Evolutionary conservation across 2,329 filamentous ascomycete genomes (phyloP).

Genomic region (Aspergillus ochraceus): DNA sequence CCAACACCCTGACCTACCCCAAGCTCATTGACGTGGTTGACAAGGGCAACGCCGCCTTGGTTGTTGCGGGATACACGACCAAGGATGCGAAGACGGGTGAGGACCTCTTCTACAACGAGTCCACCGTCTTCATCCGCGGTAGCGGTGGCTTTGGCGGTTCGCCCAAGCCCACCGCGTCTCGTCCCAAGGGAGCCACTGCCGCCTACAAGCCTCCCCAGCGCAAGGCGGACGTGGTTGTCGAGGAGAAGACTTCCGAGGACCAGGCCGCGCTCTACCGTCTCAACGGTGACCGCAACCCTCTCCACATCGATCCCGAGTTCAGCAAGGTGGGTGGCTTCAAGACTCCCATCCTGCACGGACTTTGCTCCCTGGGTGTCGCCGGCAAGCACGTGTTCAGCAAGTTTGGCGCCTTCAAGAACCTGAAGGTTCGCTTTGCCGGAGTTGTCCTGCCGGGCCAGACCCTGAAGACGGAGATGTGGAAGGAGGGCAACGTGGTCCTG

Average conservation of each 20-base stretch:
- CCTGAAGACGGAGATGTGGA: constrained; percentile 94
- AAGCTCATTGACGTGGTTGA: constrained; percentile 92
- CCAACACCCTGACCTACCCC: constrained; percentile 71
- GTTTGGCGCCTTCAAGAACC: constrained; percentile 81
- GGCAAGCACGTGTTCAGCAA: constrained; percentile 86
- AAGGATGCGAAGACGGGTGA: constrained; percentile 82
- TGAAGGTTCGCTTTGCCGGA: constrained; percentile 89
- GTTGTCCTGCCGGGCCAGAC: constrained; percentile 84
- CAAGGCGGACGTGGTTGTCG: constrained; percentile 75
- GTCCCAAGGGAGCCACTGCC: constrained; percentile 78
- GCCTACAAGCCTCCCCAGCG: constrained; percentile 76
- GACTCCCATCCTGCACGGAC: constrained; percentile 90
- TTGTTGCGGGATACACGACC: constrained; percentile 78
- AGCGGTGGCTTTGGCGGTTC: constrained; percentile 86
- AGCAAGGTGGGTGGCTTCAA: constrained; percentile 95
- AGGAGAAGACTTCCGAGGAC: constrained; percentile 83
- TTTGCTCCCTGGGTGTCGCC: constrained; percentile 90
- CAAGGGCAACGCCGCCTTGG: constrained; percentile 86
- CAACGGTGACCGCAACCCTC: constrained; percentile 91
- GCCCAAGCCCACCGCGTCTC: constrained; percentile 64
- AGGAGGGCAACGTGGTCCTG: constrained; percentile 73
- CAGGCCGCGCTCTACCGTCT: constrained; percentile 93
- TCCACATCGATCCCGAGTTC: constrained; percentile 93
- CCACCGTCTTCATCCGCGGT: constrained; percentile 87
- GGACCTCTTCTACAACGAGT: constrained; percentile 95